phyloP scores from a whole-genome alignment of 2,329 filamentous ascomycete genomes.

The Claviceps paspali region DNA sequence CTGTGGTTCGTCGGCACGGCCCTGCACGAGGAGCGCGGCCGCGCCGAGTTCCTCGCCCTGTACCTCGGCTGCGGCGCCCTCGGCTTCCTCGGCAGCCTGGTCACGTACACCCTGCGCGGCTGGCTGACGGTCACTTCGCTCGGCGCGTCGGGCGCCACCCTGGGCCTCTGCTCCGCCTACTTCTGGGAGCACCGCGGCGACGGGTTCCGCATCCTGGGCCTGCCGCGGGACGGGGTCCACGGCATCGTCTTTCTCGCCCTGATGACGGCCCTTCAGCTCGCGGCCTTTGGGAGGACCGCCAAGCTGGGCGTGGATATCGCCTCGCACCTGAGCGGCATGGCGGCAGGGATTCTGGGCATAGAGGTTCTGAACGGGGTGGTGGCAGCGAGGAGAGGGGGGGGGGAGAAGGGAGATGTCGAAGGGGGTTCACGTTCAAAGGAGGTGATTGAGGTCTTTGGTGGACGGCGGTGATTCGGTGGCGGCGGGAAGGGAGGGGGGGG shows the following conservation, averaged over 20 bases:
- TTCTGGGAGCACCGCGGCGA: slow-evolving; percentile 43
- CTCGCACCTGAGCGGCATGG: slow-evolving; percentile 37
- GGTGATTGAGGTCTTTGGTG: slow-evolving; percentile 9
- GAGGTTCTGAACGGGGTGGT: slow-evolving; percentile 16
- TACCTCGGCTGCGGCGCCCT: slow-evolving; percentile 44
- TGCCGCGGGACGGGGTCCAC: slow-evolving; percentile 42
- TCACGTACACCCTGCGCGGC: slow-evolving; percentile 29
- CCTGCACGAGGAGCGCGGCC: slow-evolving; percentile 55
- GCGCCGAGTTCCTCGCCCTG: slow-evolving; percentile 53
- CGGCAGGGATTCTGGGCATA: slow-evolving; percentile 28
- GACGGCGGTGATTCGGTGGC: no score
- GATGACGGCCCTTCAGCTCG: slow-evolving; percentile 33
- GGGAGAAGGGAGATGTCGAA: neutral
- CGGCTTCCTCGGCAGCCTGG: slow-evolving; percentile 43
- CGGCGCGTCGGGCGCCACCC: slow-evolving; percentile 51
- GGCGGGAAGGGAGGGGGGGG: no score
- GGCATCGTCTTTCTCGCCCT: slow-evolving; percentile 38
- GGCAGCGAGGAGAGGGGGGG: slow-evolving; percentile 6
- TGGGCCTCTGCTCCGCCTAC: slow-evolving; percentile 46
- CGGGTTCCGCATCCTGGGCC: slow-evolving; percentile 39
- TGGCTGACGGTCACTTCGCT: slow-evolving; percentile 36
- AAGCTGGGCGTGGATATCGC: slow-evolving; percentile 32
- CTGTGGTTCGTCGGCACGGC: slow-evolving; percentile 52
- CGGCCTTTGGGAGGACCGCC: slow-evolving; percentile 27
- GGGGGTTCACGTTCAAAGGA: slow-evolving; percentile 2